A percentile compares a stretch with the other conserved stretches of the same genome.
These are phyloP conservation scores for Chlorokybus atmophyticus DNA, from an alignment of 139 green algal genomes.

Conservation along the genomic window DNA sequence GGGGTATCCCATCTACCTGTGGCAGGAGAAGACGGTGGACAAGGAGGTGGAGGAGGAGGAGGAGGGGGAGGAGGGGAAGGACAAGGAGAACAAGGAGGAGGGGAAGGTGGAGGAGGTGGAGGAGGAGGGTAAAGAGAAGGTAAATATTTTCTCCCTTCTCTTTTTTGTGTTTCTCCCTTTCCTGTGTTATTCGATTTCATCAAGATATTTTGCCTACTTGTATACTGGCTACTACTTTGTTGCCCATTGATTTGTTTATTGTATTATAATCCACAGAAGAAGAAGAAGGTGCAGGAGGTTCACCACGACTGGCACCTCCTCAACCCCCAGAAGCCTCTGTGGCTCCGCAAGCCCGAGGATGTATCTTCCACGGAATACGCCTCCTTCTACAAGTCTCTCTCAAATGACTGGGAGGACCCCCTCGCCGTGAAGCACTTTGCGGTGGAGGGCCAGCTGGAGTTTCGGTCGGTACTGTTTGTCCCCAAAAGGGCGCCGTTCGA, in stretches of 20 bases:
- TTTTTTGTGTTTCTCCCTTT: too few species aligned
- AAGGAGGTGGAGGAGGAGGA: conserved; percentile 90
- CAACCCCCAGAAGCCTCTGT: conserved; percentile 99
- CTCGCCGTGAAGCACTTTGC: conserved; percentile 92
- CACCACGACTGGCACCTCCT: conserved; percentile 90
- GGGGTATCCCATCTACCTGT: conserved; percentile 94
- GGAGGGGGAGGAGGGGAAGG: conserved; percentile 51
- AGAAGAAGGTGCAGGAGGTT: conserved; percentile 82
- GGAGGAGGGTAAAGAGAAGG: conserved; percentile 51
- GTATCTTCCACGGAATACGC: conserved; percentile 87
- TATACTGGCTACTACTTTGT: too few species aligned
- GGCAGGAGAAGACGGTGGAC: conserved; percentile 90
- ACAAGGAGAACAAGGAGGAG: conserved; percentile 40
- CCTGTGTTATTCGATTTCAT: too few species aligned
- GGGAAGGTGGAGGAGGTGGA: conserved; percentile 64
- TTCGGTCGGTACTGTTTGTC: conserved; percentile 87
- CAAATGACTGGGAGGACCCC: conserved; percentile 99
- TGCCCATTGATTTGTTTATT: too few species aligned
- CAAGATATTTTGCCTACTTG: too few species aligned
- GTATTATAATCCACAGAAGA: conserved; percentile 24
- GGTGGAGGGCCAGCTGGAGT: conserved; percentile 98
- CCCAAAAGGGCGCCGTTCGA: conserved; percentile 93
- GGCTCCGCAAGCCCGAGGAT: conserved; percentile 96
- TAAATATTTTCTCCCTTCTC: too few species aligned
- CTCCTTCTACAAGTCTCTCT: conserved; percentile 94